These are phyloP conservation scores for Avena atlantica DNA, from an alignment of 176 grass and related monocot species.

Conservation along the genomic window DNA sequence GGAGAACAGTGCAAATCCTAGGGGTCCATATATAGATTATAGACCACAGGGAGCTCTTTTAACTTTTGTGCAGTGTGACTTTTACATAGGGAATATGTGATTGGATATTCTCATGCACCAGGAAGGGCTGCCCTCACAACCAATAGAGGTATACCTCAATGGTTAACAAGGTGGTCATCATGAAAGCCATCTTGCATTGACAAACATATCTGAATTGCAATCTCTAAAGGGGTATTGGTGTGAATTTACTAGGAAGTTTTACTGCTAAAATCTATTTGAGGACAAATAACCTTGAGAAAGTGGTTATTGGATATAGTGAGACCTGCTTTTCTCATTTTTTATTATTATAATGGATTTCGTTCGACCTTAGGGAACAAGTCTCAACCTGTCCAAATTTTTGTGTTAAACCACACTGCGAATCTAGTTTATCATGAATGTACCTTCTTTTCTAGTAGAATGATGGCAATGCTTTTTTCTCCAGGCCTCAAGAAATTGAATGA, in stretches of 20 bases:
- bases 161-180: constrained; percentile 30
- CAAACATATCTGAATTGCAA: constrained; percentile 3
- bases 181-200: constrained; percentile 15
- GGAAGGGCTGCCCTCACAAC: constrained; percentile 30
- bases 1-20: constrained; percentile 36
- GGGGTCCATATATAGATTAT: constrained; percentile 26
- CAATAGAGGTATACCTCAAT: constrained; percentile 20
- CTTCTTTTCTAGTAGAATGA: constrained; percentile 4
- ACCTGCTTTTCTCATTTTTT: background rate
- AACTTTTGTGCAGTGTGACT: constrained; percentile 45
- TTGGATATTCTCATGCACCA: constrained; percentile 58
- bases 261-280: background rate
- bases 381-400: background rate
- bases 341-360: background rate
- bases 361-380: background rate
- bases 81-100: constrained; percentile 53
- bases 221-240: background rate
- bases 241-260: background rate
- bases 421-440: background rate
- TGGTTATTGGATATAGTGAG: background rate
- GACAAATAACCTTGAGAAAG: background rate
- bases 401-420: background rate
- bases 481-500: background rate
- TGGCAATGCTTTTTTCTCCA: background rate
- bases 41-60: constrained; percentile 25